Base-by-base conservation (phyloP, 768 basidiomycete species). In the Mycena amicta region DNA sequence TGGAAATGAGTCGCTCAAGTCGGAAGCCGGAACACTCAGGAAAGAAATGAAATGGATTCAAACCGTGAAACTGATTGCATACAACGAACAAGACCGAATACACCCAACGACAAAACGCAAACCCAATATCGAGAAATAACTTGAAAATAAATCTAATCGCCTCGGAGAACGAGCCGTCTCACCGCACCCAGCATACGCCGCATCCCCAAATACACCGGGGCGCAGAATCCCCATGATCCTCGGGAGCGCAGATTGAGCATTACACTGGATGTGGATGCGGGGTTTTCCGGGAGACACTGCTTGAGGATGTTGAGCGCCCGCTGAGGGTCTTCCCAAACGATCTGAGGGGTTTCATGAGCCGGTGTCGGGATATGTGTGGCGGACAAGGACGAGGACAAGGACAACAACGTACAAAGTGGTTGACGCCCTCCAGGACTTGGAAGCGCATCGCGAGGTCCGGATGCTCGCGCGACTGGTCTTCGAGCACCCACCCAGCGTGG, bases 341-440 rank as follows among this genome's bases (percentile, higher is more conserved):
- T 28, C 65, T 66, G 40, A 2, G 23, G 40, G 11, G 25, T 25
- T 29, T 39, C 40, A 28, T 40, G 20, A 55, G n/a, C n/a, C 29
- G 16, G 22, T 23, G 52, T 11, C 22, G 45, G 22, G 11, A 3
- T 18, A n/a, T 3, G 52, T 3, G 18, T 1, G 45, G 26, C 15
- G 39, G 6, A 18, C 26, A 12, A 4, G 12, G 18, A 37, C 33
- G n/a, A n/a, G n/a, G n/a, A n/a, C n/a, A n/a, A n/a, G n/a, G n/a
- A n/a, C 33, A 23, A 40, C 33, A n/a, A 66, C 70, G 33, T 46
- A 70, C 70, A 31, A 68, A 71, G 54, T 70, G 70, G 52, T 69
- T 70, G 8, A 52, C 30, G 3, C 65, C 66, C 1, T 56, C 23
- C 3, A 67, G 41, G 12, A 60, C 18, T 47, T 60, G 57, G 39